Conservation (phyloP, 164 flowering plant genomes). For the Nelumbo lutea region DNA sequence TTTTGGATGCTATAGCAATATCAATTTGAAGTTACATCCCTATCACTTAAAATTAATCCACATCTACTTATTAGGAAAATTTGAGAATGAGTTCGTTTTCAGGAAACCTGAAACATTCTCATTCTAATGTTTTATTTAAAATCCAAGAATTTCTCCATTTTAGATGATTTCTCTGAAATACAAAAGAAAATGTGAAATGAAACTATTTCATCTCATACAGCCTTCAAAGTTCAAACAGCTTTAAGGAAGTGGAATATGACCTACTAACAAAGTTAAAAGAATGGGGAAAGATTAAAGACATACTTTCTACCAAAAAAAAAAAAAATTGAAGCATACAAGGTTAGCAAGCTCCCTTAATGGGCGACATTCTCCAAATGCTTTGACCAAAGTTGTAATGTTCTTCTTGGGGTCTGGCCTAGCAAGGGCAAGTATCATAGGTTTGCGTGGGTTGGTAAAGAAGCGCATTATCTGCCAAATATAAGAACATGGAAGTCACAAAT, state of each 20-base stretch:
- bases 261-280: background rate
- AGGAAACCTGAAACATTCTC: no score
- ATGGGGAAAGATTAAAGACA: background rate
- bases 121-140: no score
- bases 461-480: constrained; percentile 79
- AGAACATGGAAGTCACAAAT: background rate
- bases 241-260: background rate
- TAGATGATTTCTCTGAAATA: no score
- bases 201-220: background rate
- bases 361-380: constrained; percentile 99
- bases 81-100: no score
- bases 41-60: no score
- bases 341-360: constrained; percentile 96
- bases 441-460: constrained; percentile 88
- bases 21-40: no score
- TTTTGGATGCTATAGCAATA: no score
- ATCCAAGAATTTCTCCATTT: no score
- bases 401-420: constrained; percentile 99
- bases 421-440: constrained; percentile 99
- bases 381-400: constrained; percentile 88
- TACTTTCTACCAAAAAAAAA: no score
- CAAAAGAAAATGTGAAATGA: no score
- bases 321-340: constrained; percentile 51
- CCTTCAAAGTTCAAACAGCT: background rate
- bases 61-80: no score